phyloP scores from a whole-genome alignment of 805 yeast genomes.

The Tetrapisispora phaffii region DNA sequence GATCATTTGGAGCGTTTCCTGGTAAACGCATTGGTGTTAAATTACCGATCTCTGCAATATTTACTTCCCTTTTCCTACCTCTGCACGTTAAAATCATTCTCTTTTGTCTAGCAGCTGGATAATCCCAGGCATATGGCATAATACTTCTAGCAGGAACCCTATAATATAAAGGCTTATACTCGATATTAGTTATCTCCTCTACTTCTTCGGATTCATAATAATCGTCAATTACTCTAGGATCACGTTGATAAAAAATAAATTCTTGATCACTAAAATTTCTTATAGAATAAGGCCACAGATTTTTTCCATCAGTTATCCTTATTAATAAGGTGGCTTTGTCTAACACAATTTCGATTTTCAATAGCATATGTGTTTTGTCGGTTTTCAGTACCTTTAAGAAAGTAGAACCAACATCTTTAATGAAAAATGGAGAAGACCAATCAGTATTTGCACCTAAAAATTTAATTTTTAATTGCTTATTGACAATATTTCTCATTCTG shows the following conservation, averaged over 20 bases:
- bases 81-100: conserved; percentile 67
- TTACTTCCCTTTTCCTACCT: conserved; percentile 67
- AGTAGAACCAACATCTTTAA: conserved; percentile 76
- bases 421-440: conserved; percentile 84
- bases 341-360: conserved; percentile 64
- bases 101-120: conserved; percentile 79
- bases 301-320: conserved; percentile 59
- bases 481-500: conserved; percentile 41
- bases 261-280: conserved; percentile 85
- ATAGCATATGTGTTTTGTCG: conserved; percentile 55
- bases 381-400: conserved; percentile 60
- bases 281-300: conserved; percentile 87
- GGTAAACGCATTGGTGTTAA: conserved; percentile 77
- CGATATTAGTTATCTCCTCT: conserved; percentile 37
- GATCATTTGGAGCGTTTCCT: conserved; percentile 30
- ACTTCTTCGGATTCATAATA: conserved; percentile 41
- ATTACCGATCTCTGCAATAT: conserved; percentile 87
- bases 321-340: conserved; percentile 78
- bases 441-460: conserved; percentile 45
- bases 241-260: conserved; percentile 75
- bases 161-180: conserved; percentile 71
- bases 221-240: conserved; percentile 43
- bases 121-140: conserved; percentile 98
- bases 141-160: conserved; percentile 80
- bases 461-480: conserved; percentile 53